Conservation (phyloP, 2,329 filamentous ascomycete genomes). For the Alternaria novae-zelandiae region DNA sequence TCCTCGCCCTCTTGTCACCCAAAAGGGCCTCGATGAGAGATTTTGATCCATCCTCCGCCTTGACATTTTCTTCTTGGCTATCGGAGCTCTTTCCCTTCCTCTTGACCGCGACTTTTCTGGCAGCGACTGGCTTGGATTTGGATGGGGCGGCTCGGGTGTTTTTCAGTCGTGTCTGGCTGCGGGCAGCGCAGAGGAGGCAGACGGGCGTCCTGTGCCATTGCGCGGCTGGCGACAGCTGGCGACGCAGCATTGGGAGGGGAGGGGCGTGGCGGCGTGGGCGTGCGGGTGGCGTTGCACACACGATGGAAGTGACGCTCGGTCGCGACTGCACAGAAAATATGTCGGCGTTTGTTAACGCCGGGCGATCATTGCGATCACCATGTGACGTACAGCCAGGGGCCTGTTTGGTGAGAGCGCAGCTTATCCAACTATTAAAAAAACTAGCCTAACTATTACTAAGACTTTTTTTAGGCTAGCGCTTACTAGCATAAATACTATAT, state of each 20-base stretch:
- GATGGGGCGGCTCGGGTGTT: slow-evolving; percentile 25
- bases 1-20: slow-evolving; percentile 15
- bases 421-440: too few relatives aligned
- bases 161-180: slow-evolving; percentile 5
- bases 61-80: neutral
- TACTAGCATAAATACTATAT: too few relatives aligned
- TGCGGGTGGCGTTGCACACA: slow-evolving; percentile 5
- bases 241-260: slow-evolving; percentile 34
- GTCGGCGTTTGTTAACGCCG: slow-evolving; percentile 15
- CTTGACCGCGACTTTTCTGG: neutral
- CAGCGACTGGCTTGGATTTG: slow-evolving; percentile 8
- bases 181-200: slow-evolving; percentile 31
- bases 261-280: neutral
- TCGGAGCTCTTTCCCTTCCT: neutral
- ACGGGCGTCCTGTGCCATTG: slow-evolving; percentile 21
- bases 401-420: too few relatives aligned
- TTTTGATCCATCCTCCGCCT: slow-evolving; percentile 4
- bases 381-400: slow-evolving; percentile 1
- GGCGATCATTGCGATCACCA: slow-evolving; percentile 4
- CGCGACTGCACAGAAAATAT: slow-evolving; percentile 14
- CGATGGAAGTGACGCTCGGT: slow-evolving; percentile 6
- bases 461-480: too few relatives aligned
- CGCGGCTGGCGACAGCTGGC: slow-evolving; percentile 26
- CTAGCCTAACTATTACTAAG: too few relatives aligned
- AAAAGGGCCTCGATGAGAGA: slow-evolving; percentile 34